Evolutionary conservation across 2,329 filamentous ascomycete species (phyloP).

Genomic region (Sporothrix brasiliensis): DNA sequence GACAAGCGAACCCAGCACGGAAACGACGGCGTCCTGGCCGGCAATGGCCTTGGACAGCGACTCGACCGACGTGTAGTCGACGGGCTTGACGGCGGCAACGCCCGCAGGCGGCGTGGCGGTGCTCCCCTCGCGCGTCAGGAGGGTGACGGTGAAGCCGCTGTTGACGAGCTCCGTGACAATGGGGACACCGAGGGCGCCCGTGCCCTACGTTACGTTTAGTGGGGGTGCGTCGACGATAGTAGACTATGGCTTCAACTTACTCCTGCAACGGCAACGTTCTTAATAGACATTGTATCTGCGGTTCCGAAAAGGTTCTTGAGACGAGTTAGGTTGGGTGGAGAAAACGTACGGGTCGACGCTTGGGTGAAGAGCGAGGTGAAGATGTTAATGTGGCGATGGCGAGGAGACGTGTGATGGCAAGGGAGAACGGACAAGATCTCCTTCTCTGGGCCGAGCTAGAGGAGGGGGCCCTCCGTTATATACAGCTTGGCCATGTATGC

Average conservation of each 20-base stretch:
- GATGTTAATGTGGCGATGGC: background rate
- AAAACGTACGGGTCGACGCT: too few relatives aligned
- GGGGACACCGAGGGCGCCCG: conserved; percentile 42
- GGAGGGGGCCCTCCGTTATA: too few relatives aligned
- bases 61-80: conserved; percentile 48
- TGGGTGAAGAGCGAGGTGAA: background rate
- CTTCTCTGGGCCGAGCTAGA: too few relatives aligned
- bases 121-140: conserved; percentile 54
- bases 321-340: background rate
- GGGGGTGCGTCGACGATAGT: background rate
- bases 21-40: conserved; percentile 57
- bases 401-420: too few relatives aligned
- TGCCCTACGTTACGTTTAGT: conserved; percentile 38
- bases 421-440: too few relatives aligned
- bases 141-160: conserved; percentile 53
- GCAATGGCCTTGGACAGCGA: conserved; percentile 50
- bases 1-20: conserved; percentile 50
- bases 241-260: conserved; percentile 38
- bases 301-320: conserved; percentile 17
- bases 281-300: conserved; percentile 39
- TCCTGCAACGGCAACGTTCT: conserved; percentile 45
- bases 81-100: conserved; percentile 48
- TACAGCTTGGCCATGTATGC: too few relatives aligned
- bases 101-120: conserved; percentile 42
- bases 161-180: conserved; percentile 42